Evolutionary conservation across 1,139 yeast species (phyloP).

Genomic region (Protomyces gravidus): DNA sequence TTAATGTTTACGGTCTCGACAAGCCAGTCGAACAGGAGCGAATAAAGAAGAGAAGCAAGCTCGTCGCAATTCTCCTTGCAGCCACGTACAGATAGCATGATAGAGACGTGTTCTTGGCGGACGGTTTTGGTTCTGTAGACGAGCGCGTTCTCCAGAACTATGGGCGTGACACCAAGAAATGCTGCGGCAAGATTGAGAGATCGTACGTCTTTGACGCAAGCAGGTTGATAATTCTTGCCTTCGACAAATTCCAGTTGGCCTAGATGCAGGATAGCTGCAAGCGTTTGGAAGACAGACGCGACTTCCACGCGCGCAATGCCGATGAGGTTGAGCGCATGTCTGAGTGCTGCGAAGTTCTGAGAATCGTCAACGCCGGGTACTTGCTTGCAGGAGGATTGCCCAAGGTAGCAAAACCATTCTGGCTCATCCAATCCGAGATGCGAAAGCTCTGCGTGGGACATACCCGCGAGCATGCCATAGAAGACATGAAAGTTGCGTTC

Average conservation of each 20-base stretch:
- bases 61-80: constrained; percentile 47
- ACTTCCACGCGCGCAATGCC: constrained; percentile 45
- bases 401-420: constrained; percentile 43
- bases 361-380: constrained; percentile 43
- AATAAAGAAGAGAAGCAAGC: constrained; percentile 45
- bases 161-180: constrained; percentile 45
- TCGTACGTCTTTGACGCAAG: constrained; percentile 30
- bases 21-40: constrained; percentile 45
- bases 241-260: constrained; percentile 45
- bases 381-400: constrained; percentile 44
- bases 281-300: constrained; percentile 46
- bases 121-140: constrained; percentile 44
- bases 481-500: constrained; percentile 46
- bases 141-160: constrained; percentile 42
- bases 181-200: constrained; percentile 42
- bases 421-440: constrained; percentile 41
- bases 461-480: constrained; percentile 44
- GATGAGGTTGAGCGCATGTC: constrained; percentile 40
- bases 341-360: constrained; percentile 42
- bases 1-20: constrained; percentile 43
- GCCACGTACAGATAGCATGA: constrained; percentile 44
- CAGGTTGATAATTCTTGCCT: constrained; percentile 38
- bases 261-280: constrained; percentile 46
- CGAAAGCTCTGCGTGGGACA: constrained; percentile 42
- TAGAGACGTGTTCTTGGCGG: constrained; percentile 44